phyloP scores from a whole-genome alignment of 2,329 filamentous ascomycete species.

The Colletotrichum sp. region DNA sequence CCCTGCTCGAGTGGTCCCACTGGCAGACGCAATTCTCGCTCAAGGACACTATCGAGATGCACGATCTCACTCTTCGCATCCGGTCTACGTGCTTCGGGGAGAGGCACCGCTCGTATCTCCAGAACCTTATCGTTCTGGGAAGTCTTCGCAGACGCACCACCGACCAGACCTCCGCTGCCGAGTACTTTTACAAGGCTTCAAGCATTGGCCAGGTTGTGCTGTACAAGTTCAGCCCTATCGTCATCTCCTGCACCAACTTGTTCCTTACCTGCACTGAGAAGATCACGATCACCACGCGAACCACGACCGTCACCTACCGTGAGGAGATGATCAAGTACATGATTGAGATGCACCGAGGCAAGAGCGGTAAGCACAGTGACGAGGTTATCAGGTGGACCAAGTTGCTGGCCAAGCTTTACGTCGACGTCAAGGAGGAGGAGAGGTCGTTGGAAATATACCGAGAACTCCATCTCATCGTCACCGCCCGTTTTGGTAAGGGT shows the following conservation, averaged over 20 bases:
- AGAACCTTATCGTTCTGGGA: slow-evolving; percentile 41
- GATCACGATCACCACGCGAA: slow-evolving; percentile 37
- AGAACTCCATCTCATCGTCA: slow-evolving; percentile 38
- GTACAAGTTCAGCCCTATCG: slow-evolving; percentile 34
- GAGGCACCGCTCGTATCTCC: slow-evolving; percentile 38
- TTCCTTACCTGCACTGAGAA: slow-evolving; percentile 39
- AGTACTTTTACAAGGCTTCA: slow-evolving; percentile 40
- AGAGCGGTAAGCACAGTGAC: slow-evolving; percentile 37
- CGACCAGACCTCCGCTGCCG: slow-evolving; percentile 29
- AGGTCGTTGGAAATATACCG: slow-evolving; percentile 35
- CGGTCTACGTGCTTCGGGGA: slow-evolving; percentile 39
- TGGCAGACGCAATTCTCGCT: slow-evolving; percentile 30
- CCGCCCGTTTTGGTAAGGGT: slow-evolving; percentile 34
- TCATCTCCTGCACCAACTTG: slow-evolving; percentile 37
- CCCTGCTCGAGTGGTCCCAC: slow-evolving; percentile 36
- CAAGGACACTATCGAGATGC: slow-evolving; percentile 29
- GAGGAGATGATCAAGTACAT: slow-evolving; percentile 43
- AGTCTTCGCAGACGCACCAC: slow-evolving; percentile 32
- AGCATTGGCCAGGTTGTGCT: slow-evolving; percentile 34
- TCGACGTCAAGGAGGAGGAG: slow-evolving; percentile 38
- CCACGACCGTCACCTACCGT: slow-evolving; percentile 37
- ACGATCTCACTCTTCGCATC: slow-evolving; percentile 39
- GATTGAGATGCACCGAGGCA: slow-evolving; percentile 40
- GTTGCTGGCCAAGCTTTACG: slow-evolving; percentile 40
- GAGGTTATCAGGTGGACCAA: slow-evolving; percentile 41